Percentiles rank a stretch among this genome's conserved stretches.
These are phyloP conservation scores for Stachybotrys elegans DNA, from an alignment of 2,329 filamentous ascomycete species.

Conservation along the genomic window DNA sequence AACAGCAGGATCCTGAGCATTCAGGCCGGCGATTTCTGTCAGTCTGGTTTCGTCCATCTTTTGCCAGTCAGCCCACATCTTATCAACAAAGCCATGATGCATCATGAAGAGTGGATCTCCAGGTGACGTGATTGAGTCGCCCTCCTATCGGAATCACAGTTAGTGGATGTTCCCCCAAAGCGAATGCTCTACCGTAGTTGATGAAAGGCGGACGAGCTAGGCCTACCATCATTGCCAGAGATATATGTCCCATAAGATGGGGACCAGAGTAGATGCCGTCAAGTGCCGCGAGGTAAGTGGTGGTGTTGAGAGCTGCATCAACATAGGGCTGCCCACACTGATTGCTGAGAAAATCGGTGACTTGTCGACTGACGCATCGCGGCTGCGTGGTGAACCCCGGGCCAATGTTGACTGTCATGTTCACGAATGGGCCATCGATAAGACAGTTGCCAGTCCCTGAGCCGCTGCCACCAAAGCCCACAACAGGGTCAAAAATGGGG, in stretches of 20 bases:
- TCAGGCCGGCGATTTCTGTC: slow-evolving; percentile 4
- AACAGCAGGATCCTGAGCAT: slow-evolving; percentile 5
- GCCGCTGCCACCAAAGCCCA: slow-evolving; percentile 6
- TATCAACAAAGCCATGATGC: slow-evolving; percentile 9
- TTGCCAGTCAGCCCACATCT: slow-evolving; percentile 9
- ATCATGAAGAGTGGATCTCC: slow-evolving; percentile 9
- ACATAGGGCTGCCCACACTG: slow-evolving; percentile 5
- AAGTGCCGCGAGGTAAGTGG: slow-evolving; percentile 3
- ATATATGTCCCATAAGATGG: slow-evolving; percentile 6
- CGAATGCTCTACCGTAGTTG: no score
- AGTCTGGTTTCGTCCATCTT: slow-evolving; percentile 1
- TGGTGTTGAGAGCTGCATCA: slow-evolving; percentile 3
- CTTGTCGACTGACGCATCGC: slow-evolving; percentile 4
- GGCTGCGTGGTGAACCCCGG: slow-evolving; percentile 5
- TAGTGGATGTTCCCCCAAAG: no score
- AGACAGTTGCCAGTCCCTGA: slow-evolving; percentile 3
- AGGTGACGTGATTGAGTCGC: slow-evolving; percentile 8
- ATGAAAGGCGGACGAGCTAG: no score
- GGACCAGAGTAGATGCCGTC: slow-evolving; percentile 6
- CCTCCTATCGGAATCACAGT: background rate
- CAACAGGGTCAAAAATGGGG: slow-evolving; percentile 4
- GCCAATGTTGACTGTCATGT: slow-evolving; percentile 7
- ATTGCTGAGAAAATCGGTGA: slow-evolving; percentile 7
- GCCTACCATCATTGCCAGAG: slow-evolving; percentile 6
- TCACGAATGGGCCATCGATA: slow-evolving; percentile 7